Evolutionary conservation across 2,329 filamentous ascomycete species (phyloP).

Genomic region (Fusarium bactridioides): DNA sequence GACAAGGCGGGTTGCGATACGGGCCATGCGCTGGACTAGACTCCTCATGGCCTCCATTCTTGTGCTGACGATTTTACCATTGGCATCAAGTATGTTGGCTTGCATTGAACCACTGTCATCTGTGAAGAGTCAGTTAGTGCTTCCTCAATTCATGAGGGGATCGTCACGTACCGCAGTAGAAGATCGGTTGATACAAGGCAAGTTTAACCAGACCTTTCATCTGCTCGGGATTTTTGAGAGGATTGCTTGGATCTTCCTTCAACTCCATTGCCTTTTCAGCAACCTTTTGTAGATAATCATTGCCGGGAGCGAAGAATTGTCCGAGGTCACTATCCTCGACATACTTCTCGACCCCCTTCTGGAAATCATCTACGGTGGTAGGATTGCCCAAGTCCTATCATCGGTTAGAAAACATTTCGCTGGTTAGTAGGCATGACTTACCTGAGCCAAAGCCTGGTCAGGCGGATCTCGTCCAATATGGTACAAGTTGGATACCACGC

Average conservation of each 20-base stretch:
- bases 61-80: neutral
- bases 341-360: neutral
- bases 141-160: fast-evolving
- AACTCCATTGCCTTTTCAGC: neutral
- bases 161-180: neutral
- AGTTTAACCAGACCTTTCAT: neutral
- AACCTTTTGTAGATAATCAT: neutral
- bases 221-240: neutral
- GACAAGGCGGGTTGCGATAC: neutral
- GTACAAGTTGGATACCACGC: neutral
- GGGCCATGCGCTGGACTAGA: neutral
- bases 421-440: fast-evolving
- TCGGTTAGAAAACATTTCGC: fast-evolving
- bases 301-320: neutral
- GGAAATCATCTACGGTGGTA: neutral
- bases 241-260: neutral
- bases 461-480: neutral
- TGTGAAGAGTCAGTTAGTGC: neutral
- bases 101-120: neutral
- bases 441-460: neutral
- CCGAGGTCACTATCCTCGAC: neutral
- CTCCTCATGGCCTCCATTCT: neutral
- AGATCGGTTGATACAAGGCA: neutral
- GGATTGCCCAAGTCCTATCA: neutral
- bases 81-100: neutral